Evolutionary conservation across 768 basidiomycete genomes (phyloP), one percentile per base, ranked within the genome.

Genomic region (Suillus subalutaceus): DNA sequence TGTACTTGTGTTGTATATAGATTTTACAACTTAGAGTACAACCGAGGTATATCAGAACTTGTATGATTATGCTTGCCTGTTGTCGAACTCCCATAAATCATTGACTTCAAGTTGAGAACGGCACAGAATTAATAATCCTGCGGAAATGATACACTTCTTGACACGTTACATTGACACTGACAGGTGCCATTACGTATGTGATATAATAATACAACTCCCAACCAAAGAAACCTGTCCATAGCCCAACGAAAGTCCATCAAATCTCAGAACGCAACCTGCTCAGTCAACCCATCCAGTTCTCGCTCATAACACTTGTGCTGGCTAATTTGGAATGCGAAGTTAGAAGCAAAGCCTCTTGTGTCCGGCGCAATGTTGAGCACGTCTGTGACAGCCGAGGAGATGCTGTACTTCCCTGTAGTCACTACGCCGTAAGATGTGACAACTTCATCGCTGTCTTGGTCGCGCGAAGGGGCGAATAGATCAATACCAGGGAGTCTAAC

Each of bases 301-400:
- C 90, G 83, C 58, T 86, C 79, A 70, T 80, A 91, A 71, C 87
- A 89, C 46, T 89, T 79, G 68, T 91, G 90, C 76, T 86, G 82
- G 78, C 88, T 90, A 63, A 91, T 79, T 68, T 88, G 86, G 64
- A 80, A 84, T 0, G 85, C 85, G 68, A 91, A 90, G 70, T 82
- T 86, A 26, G 84, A 77, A 10, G 83, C 78, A 65, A 90, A 90
- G 6, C 83, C 88, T 69, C 82, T 83, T 15, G 84, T 76, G 1
- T 77, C 81, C 46, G 79, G 74, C 9, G 74, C 79, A 57, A 89
- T 83, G 55, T 80, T 77, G 23, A 84, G 63, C 2, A 72, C 72
- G 69, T 88, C 88, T 4, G 75, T 70, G 0, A 69, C 64, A 15
- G 77, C 74, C 15, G 83, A 81, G 20, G 74, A 67, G 1, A 77